Conservation (phyloP, 768 basidiomycete species). For the Rhizopogon roseolus region DNA sequence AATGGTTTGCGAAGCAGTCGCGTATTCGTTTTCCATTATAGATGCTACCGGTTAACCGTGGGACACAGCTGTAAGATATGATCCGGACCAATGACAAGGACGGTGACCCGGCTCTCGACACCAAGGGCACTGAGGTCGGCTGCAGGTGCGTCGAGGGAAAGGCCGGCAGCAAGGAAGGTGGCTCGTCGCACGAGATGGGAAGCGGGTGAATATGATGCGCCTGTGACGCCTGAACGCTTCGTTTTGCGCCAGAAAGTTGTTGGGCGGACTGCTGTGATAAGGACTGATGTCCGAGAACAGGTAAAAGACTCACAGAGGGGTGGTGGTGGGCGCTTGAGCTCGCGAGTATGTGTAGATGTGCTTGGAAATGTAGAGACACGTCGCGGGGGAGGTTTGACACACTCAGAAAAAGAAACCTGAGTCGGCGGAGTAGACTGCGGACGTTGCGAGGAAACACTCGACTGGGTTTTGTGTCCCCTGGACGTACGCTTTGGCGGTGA, state of each 20-base stretch:
- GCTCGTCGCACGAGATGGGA: constrained; percentile 71
- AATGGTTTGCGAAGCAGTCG: constrained; percentile 1
- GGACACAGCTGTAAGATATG: constrained; percentile 8
- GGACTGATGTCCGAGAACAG: neutral
- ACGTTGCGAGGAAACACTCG: constrained; percentile 7
- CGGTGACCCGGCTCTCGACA: constrained; percentile 52
- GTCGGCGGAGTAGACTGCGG: constrained; percentile 20
- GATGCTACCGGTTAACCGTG: constrained; percentile 6
- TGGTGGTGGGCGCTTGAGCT: constrained; percentile 56
- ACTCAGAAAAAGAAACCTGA: neutral
- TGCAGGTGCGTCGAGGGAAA: constrained; percentile 55
- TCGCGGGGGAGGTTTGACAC: constrained; percentile 4
- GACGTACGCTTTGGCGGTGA: constrained; percentile 25
- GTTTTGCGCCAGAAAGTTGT: constrained; percentile 80
- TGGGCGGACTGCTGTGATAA: constrained; percentile 55
- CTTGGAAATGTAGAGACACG: constrained; percentile 11
- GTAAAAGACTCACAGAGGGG: constrained; percentile 49
- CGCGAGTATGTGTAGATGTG: constrained; percentile 20
- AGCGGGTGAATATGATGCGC: constrained; percentile 67
- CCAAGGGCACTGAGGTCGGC: constrained; percentile 58
- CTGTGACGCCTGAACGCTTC: constrained; percentile 63
- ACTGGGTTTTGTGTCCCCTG: constrained; percentile 12
- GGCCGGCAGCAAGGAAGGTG: constrained; percentile 76
- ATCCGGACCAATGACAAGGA: constrained; percentile 35
- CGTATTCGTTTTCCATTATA: constrained; percentile 11